A percentile compares a stretch with the other conserved stretches of the same genome.
phyloP scores from a whole-genome alignment of 2,329 filamentous ascomycete species.

The Penicillium sp. region DNA sequence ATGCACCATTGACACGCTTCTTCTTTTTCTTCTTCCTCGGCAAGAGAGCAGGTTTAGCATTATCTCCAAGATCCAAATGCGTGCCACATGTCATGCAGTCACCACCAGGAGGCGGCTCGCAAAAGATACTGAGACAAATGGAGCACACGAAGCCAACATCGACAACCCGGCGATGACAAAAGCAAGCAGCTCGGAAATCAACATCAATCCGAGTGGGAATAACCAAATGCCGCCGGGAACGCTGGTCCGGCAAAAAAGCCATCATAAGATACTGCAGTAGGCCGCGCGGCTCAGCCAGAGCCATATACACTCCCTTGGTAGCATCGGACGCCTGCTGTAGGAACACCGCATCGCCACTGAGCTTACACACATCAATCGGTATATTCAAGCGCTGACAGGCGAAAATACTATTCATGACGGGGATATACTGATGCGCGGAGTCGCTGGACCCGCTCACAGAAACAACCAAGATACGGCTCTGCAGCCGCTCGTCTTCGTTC shows the following conservation, averaged over 20 bases:
- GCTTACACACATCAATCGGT: slow-evolving; percentile 86
- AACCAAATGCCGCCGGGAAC: slow-evolving; percentile 64
- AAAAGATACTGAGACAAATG: slow-evolving; percentile 94
- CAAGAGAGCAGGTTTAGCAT: slow-evolving; percentile 72
- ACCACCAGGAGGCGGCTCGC: slow-evolving; percentile 61
- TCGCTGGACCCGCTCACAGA: slow-evolving; percentile 89
- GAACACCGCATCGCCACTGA: slow-evolving; percentile 84
- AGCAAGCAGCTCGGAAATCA: slow-evolving; percentile 97
- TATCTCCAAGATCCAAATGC: slow-evolving; percentile 70
- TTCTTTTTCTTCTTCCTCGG: slow-evolving; percentile 73
- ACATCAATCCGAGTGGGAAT: slow-evolving; percentile 80
- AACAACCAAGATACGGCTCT: slow-evolving; percentile 82
- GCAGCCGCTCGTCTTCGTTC: slow-evolving; percentile 51
- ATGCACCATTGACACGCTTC: slow-evolving; percentile 53
- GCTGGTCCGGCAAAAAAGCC: slow-evolving; percentile 75
- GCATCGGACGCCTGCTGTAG: slow-evolving; percentile 85
- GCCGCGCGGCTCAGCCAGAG: slow-evolving; percentile 63
- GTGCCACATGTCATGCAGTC: slow-evolving; percentile 83
- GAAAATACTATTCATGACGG: slow-evolving; percentile 98
- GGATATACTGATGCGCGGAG: slow-evolving; percentile 86
- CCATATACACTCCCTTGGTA: slow-evolving; percentile 68
- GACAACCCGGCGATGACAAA: slow-evolving; percentile 88
- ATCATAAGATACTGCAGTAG: slow-evolving; percentile 94
- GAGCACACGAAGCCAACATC: slow-evolving; percentile 94
- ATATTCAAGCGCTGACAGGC: slow-evolving; percentile 85